Conservation (phyloP, 129 eudicot species). For the Chrysanthemum seticuspe region DNA sequence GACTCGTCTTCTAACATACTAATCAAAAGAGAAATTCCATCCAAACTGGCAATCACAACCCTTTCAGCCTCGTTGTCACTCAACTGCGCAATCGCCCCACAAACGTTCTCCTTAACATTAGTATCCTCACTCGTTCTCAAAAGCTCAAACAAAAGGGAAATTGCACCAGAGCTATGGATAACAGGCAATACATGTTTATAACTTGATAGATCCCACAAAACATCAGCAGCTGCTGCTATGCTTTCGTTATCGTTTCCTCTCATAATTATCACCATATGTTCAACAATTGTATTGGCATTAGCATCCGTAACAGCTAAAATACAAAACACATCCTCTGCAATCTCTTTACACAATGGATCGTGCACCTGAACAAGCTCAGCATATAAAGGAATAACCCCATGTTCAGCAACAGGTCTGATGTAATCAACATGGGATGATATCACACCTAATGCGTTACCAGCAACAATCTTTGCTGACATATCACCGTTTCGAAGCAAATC, state of each 20-base stretch:
- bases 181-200: conserved; percentile 41
- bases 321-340: conserved; percentile 74
- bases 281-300: conserved; percentile 39
- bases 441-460: conserved; percentile 65
- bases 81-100: conserved; percentile 65
- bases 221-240: conserved; percentile 63
- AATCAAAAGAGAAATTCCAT: conserved; percentile 50
- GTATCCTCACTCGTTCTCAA: conserved; percentile 29
- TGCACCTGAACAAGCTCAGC: conserved; percentile 46
- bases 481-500: conserved; percentile 47
- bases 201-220: conserved; percentile 56
- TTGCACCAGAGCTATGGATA: conserved; percentile 43
- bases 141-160: conserved; percentile 53
- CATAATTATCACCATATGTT: conserved; percentile 53
- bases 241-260: conserved; percentile 45
- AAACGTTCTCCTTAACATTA: conserved; percentile 48
- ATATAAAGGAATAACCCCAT: conserved; percentile 62
- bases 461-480: conserved; percentile 40
- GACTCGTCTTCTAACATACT: conserved; percentile 58
- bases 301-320: conserved; percentile 46
- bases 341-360: conserved; percentile 51
- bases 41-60: conserved; percentile 39
- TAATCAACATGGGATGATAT: conserved; percentile 59
- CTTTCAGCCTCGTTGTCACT: conserved; percentile 48
- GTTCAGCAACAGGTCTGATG: conserved; percentile 53